Evolutionary conservation across 1,284 basidiomycete species (phyloP), one percentile per base, ranked within the genome.

Genomic region (Meira miltonrushii): DNA sequence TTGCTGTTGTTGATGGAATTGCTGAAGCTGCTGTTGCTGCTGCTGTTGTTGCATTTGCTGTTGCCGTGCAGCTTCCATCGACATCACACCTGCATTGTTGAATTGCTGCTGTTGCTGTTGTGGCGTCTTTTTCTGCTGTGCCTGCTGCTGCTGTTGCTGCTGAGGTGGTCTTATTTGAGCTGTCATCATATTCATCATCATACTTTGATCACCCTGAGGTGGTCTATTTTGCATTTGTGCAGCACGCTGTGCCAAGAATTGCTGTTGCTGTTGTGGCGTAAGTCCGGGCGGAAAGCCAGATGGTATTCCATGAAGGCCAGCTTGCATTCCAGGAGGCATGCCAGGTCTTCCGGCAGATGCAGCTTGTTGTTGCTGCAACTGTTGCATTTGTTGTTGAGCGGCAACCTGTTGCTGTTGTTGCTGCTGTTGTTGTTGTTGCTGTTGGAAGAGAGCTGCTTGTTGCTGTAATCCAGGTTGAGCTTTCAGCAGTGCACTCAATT

Each of bases 111-210:
- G 25, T 61, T 62, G 38, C 63, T 72, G 54, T 33, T 33, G 28
- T 33, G 28, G 28, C 28, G 28, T 33, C 59, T 58, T 60, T 60
- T 63, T 40, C 55, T 57, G 47, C 56, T 63, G 19, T 61, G 61
- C 4, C 28, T 33, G 28, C 28, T 33, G 28, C 28, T 33, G 28
- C 28, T 33, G 28, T 33, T 33, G 50, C 21, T 54, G 25, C n/a
- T 43, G 37, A 25, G 25, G 28, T 39, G 25, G 37, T 40, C 25
- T 50, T 39, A 2, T 8, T 17, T 23, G 25, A 21, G 12, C 55
- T 28, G 65, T 67, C 68, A 69, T 69, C 69, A 70, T 70, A 52
- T 65, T 68, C 41, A 67, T 69, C 69, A 71, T 71, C 33, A 71
- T 57, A 48, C 64, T 61, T 1, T 67, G 69, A 51, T 71, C 69